These are phyloP conservation scores for Pichia thaimueangensis DNA, from an alignment of 805 yeast species.

Conservation along the genomic window DNA sequence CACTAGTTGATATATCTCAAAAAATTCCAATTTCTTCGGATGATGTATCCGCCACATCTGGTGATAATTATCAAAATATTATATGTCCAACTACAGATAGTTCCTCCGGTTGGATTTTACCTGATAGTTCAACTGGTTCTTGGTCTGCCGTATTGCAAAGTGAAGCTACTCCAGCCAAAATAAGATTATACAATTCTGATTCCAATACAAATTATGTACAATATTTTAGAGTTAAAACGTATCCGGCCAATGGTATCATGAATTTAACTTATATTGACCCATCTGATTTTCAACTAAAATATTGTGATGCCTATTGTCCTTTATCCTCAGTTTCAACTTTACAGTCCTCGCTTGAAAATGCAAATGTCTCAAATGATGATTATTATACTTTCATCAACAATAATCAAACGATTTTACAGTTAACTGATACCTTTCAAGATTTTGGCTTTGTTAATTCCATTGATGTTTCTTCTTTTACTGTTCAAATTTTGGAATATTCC, in stretches of 20 bases:
- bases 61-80: constrained; percentile 32
- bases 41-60: constrained; percentile 9
- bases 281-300: constrained; percentile 41
- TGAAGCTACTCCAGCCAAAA: constrained; percentile 57
- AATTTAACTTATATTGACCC: constrained; percentile 84
- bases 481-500: constrained; percentile 60
- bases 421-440: constrained; percentile 53
- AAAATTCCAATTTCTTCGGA: constrained; percentile 28
- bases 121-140: constrained; percentile 47
- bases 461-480: constrained; percentile 50
- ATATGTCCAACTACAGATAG: constrained; percentile 47
- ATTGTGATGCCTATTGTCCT: constrained; percentile 91
- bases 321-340: constrained; percentile 36
- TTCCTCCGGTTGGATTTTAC: constrained; percentile 50
- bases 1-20: constrained; percentile 32
- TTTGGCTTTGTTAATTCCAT: constrained; percentile 72
- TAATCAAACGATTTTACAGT: constrained; percentile 13
- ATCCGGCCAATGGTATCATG: constrained; percentile 85
- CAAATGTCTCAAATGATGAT: constrained; percentile 1
- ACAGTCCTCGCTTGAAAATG: constrained; percentile 19
- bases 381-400: constrained; percentile 17
- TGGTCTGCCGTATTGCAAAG: constrained; percentile 58
- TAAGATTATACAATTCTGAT: constrained; percentile 63
- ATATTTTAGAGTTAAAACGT: constrained; percentile 64
- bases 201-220: constrained; percentile 40